Conservation (phyloP, 139 green algal species). For the Tetradesmus obliquus region DNA sequence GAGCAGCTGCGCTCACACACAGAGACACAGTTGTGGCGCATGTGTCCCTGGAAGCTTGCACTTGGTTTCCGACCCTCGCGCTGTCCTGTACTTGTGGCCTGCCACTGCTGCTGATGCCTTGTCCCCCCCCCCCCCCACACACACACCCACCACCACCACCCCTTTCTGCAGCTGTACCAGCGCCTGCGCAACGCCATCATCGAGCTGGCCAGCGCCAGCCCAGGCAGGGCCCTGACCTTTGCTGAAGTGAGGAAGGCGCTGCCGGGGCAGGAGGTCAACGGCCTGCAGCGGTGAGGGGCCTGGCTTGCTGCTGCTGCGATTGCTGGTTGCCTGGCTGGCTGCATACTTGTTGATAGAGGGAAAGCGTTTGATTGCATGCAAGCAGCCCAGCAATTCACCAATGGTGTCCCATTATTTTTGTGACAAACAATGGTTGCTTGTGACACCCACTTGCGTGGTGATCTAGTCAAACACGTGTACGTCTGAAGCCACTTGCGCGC, state of each 20-base stretch:
- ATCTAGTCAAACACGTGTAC: too few species aligned
- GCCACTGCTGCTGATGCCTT: background rate
- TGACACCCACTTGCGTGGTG: too few species aligned
- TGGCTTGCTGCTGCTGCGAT: background rate
- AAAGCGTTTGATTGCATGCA: too few species aligned
- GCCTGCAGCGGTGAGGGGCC: constrained; percentile 24
- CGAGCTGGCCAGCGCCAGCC: background rate
- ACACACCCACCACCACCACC: too few species aligned
- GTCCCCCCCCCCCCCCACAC: background rate
- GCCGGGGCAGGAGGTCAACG: background rate
- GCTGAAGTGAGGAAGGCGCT: background rate
- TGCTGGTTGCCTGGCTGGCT: background rate
- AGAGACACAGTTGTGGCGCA: too few species aligned
- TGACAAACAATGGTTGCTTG: too few species aligned
- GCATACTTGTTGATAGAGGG: background rate
- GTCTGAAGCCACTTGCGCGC: too few species aligned
- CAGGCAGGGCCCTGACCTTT: background rate
- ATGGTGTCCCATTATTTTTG: too few species aligned
- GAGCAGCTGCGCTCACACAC: too few species aligned
- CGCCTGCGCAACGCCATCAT: constrained; percentile 27
- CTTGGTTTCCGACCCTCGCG: too few species aligned
- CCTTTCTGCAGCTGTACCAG: constrained; percentile 7
- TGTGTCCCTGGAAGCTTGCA: too few species aligned
- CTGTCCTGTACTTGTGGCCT: background rate
- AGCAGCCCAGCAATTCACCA: too few species aligned